Conservation (phyloP, 352 stramenopile species). For the Globisporangium acanthophoron region DNA sequence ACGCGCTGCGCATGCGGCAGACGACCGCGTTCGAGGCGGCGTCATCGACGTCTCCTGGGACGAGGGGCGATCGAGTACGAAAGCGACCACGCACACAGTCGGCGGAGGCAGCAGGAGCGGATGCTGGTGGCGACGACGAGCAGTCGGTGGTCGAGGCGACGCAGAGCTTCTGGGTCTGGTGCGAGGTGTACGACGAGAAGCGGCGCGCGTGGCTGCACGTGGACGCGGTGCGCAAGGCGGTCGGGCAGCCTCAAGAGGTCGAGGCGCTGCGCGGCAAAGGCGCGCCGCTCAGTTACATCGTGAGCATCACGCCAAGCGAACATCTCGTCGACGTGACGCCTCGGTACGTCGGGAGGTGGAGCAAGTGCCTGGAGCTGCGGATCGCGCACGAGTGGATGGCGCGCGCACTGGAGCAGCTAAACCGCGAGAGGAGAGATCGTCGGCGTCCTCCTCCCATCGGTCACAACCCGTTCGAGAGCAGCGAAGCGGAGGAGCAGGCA, state of each 20-base stretch:
- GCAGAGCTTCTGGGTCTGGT: conserved; percentile 53
- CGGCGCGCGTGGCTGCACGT: conserved; percentile 51
- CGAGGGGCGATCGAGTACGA: not conserved
- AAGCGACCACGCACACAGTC: conserved; percentile 7
- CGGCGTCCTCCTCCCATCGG: not conserved
- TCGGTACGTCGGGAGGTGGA: conserved; percentile 61
- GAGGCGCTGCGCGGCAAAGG: conserved; percentile 42
- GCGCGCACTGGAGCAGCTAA: conserved; percentile 33
- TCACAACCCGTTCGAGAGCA: not conserved
- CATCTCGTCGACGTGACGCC: conserved; percentile 56
- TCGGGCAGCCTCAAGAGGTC: conserved; percentile 44
- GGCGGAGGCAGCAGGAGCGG: not conserved
- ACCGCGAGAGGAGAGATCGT: conserved; percentile 8
- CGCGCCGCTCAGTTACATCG: conserved; percentile 53
- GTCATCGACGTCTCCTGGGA: not conserved
- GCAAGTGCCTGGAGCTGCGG: conserved; percentile 43
- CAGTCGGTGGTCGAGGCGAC: not conserved
- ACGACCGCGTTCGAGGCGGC: conserved; percentile 36
- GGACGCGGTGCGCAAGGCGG: conserved; percentile 40
- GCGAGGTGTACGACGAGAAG: conserved; percentile 55
- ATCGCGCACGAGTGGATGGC: conserved; percentile 53
- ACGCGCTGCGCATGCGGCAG: conserved; percentile 44
- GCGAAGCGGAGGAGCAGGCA: conserved; percentile 11
- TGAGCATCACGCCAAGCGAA: conserved; percentile 44
- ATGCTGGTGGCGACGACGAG: not conserved